phyloP scores from a whole-genome alignment of 495 filamentous ascomycete species.

The Aspergillus coremiiformis region DNA sequence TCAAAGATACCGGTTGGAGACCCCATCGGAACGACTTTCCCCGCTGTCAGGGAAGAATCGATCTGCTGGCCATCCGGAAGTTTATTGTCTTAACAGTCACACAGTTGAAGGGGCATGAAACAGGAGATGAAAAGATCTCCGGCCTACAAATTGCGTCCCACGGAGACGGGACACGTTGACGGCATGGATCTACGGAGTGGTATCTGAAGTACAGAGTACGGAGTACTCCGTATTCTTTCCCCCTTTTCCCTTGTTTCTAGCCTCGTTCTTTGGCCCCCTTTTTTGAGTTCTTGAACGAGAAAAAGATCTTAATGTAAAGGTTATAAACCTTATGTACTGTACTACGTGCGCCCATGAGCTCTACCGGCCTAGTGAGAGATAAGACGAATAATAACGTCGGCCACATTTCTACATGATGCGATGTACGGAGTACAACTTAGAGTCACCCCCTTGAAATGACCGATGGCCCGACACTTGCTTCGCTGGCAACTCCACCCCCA shows the following conservation, averaged over 20 bases:
- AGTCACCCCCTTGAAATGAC: conserved; percentile 5
- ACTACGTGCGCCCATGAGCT: neutral
- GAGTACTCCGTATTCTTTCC: too few species aligned
- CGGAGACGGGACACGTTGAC: too few species aligned
- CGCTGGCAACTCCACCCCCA: conserved; percentile 26
- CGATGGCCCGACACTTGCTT: conserved; percentile 23
- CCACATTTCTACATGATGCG: neutral
- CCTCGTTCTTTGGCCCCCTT: too few species aligned
- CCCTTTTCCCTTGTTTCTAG: too few species aligned
- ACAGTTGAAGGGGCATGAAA: too few species aligned
- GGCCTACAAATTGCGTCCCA: too few species aligned
- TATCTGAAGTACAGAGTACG: too few species aligned
- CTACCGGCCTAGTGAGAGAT: neutral
- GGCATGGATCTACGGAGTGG: too few species aligned
- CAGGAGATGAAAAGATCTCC: too few species aligned
- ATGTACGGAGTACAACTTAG: conserved; percentile 11
- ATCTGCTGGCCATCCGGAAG: neutral
- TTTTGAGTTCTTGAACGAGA: neutral
- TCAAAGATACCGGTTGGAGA: neutral
- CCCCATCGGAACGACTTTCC: neutral
- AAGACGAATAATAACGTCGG: neutral
- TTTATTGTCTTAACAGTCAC: too few species aligned
- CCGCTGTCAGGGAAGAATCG: neutral
- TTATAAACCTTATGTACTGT: neutral
- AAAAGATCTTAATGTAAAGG: neutral